Base-by-base conservation (phyloP, 768 basidiomycete species). In the Pulveroboletus frians region DNA sequence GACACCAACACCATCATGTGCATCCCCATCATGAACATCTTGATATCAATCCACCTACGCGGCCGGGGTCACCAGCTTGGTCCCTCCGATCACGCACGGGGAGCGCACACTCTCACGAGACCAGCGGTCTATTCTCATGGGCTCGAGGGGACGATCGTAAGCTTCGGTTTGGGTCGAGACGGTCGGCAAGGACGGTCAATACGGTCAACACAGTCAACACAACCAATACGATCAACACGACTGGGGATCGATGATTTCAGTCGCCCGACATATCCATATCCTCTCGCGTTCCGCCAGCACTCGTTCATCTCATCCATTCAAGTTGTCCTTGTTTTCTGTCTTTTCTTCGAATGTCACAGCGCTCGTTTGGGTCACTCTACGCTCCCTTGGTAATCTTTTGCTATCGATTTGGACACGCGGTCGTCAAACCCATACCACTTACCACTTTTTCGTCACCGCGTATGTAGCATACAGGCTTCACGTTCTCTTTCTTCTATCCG, bases 51-150 rank as follows among this genome's bases (percentile, higher is more conserved):
- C 69, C 34, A 51, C 71, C 53, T 39, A 64, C 72, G 4, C 80
- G 89, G 20, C 89, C 89, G 3, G 76, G 72, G 15, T 91, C 89
- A 5, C 89, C 88, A 0, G 83, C 87, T 0, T 92, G 87, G 88
- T 90, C 88, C 0, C 84, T 90, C 74, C 83, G 88, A 15, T 92
- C 89, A 18, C 76, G 84, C 21, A 76, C 84, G 1, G 87, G 86
- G n/a, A 88, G 87, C 55, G 63, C 80, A 0, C 76, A 81, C 43
- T 86, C 85, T 5, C 81, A 83, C 53, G 84, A 85, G n/a, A 75
- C 76, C 4, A 76, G 76, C 17, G 78, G 85, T 1, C 67, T 88
- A 37, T 88, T 90, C 64, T 83, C 83, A 0, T 83, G 81, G 80
- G 80, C 76, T 5, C 72, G 80, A 27, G 69, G 76, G 6, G 81